Conservation (phyloP, 2,329 filamentous ascomycete genomes). For the Chrysosporium keratinophilum region DNA sequence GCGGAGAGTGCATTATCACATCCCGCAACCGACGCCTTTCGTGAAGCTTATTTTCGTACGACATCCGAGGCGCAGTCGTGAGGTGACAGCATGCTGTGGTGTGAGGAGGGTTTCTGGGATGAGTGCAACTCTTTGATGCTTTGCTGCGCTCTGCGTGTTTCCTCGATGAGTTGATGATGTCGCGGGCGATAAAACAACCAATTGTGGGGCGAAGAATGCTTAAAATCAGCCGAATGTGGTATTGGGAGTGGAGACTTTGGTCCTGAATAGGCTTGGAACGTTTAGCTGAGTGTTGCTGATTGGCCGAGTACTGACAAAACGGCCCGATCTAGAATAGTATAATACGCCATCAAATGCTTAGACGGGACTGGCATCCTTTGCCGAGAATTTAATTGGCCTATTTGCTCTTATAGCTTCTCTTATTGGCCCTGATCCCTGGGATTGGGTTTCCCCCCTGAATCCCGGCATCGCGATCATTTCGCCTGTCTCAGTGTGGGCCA, state of each 20-base stretch:
- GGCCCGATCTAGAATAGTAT: background rate
- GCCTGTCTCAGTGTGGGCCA: background rate
- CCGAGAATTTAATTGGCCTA: background rate
- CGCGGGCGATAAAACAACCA: background rate
- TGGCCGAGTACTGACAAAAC: background rate
- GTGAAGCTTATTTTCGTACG: too few relatives aligned
- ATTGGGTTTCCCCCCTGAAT: background rate
- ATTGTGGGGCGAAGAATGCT: background rate
- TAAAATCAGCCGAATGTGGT: constrained; percentile 1
- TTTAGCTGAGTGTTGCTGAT: background rate
- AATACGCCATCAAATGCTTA: background rate
- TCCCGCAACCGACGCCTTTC: too few relatives aligned
- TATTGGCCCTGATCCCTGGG: background rate
- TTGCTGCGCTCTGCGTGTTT: background rate
- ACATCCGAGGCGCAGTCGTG: too few relatives aligned
- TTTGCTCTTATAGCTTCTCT: too few relatives aligned
- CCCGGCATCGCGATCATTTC: background rate
- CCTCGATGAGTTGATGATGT: background rate
- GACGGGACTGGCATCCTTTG: too few relatives aligned
- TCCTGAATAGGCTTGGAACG: background rate
- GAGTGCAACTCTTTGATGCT: background rate
- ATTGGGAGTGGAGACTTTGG: background rate
- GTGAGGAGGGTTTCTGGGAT: too few relatives aligned
- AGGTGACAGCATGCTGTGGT: too few relatives aligned
- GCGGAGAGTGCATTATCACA: too few relatives aligned